A percentile compares a stretch with the other conserved stretches of the same genome.
Evolutionary conservation across 805 yeast genomes (phyloP).

Genomic region (Barnettozyma pratensis): DNA sequence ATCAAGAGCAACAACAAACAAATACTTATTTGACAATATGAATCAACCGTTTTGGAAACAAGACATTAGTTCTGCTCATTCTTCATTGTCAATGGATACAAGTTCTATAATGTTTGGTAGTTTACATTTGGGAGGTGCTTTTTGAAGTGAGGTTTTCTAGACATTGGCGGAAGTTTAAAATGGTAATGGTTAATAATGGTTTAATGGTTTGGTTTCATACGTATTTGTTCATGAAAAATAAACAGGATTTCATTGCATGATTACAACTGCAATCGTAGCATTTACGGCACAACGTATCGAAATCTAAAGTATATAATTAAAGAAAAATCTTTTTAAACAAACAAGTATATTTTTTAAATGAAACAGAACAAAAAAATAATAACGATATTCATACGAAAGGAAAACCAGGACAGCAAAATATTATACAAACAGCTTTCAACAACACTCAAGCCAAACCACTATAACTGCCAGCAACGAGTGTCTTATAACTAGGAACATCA

Average conservation of each 20-base stretch:
- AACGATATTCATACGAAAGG: not conserved
- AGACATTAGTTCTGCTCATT: slow-evolving; percentile 23
- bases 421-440: not conserved
- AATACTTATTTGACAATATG: slow-evolving; percentile 7
- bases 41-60: slow-evolving; percentile 22
- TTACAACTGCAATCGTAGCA: too few species aligned
- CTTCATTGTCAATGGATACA: slow-evolving; percentile 23
- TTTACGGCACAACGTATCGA: too few species aligned
- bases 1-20: slow-evolving; percentile 18
- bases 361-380: not conserved
- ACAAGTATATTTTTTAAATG: not conserved
- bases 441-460: slow-evolving; percentile 21
- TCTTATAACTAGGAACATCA: slow-evolving; percentile 27
- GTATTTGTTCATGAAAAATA: too few species aligned
- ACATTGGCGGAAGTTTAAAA: too few species aligned
- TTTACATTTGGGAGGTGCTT: slow-evolving; percentile 13
- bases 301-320: too few species aligned
- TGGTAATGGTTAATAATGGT: too few species aligned
- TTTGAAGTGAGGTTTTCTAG: not conserved
- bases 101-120: slow-evolving; percentile 24
- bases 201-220: too few species aligned
- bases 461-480: slow-evolving; percentile 35
- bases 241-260: too few species aligned
- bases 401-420: not conserved
- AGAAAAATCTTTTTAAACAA: too few species aligned